Conservation (phyloP, 257 asterid genomes). For the Cordia subcordata region DNA sequence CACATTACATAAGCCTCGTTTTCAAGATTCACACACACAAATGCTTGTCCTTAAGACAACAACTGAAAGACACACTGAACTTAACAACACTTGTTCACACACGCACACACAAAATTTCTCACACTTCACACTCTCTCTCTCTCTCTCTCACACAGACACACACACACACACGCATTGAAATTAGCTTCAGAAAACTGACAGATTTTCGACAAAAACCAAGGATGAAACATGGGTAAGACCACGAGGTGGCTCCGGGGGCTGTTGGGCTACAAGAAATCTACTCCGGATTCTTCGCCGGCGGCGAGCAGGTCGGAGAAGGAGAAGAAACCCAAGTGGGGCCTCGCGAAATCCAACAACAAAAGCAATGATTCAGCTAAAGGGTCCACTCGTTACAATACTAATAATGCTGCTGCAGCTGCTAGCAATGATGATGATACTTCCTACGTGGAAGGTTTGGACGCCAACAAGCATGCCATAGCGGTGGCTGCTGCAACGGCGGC, state of each 20-base stretch:
- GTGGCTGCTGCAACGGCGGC: constrained; percentile 98
- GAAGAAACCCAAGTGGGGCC: constrained; percentile 28
- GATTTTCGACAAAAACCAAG: constrained; percentile 6
- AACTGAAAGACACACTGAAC: too few species aligned
- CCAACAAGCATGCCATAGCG: constrained; percentile 89
- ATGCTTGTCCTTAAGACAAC: background rate
- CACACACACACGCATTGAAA: background rate
- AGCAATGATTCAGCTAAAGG: constrained; percentile 1
- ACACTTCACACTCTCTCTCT: too few species aligned
- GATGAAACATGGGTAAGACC: constrained; percentile 70
- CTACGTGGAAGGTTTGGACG: constrained; percentile 46
- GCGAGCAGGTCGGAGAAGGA: constrained; percentile 2
- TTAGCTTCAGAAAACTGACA: constrained; percentile 16
- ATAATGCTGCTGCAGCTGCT: too few species aligned
- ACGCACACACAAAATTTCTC: background rate
- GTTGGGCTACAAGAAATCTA: constrained; percentile 35
- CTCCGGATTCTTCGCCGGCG: constrained; percentile 23
- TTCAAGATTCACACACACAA: background rate
- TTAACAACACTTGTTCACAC: background rate
- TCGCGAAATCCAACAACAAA: constrained; percentile 7
- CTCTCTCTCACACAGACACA: too few species aligned
- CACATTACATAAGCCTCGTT: background rate
- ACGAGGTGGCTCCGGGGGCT: constrained; percentile 62
- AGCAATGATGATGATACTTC: constrained; percentile 18
- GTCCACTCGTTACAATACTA: background rate